Evolutionary conservation across 768 basidiomycete genomes (phyloP).

Genomic region (Coprinopsis cinerea): DNA sequence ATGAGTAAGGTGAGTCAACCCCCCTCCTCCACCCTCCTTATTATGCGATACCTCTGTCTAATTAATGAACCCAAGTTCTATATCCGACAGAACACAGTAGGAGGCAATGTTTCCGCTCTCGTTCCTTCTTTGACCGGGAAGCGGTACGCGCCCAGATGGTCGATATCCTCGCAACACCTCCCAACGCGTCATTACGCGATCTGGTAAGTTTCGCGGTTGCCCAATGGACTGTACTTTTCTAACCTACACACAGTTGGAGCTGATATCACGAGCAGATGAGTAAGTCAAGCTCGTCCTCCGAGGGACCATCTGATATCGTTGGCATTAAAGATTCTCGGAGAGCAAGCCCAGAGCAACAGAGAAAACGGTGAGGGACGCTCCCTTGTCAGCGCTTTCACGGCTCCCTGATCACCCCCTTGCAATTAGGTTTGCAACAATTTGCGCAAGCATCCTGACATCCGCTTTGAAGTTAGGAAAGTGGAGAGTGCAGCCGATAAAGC

Average conservation of each 20-base stretch:
- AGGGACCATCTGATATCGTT: neutral
- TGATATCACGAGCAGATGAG: conserved; percentile 64
- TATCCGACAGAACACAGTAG: conserved; percentile 63
- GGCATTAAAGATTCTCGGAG: conserved; percentile 49
- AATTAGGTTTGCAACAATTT: conserved; percentile 62
- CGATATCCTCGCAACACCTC: conserved; percentile 53
- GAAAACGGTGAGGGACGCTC: conserved; percentile 46
- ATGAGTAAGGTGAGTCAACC: conserved; percentile 67
- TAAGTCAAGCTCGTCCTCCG: too few relatives aligned
- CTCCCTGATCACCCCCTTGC: neutral
- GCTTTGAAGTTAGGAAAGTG: conserved; percentile 66
- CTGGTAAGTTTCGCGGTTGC: conserved; percentile 37
- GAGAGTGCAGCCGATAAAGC: conserved; percentile 74
- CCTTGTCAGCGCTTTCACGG: neutral
- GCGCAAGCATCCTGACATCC: conserved; percentile 67
- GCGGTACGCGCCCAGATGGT: conserved; percentile 55
- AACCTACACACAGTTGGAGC: conserved; percentile 45
- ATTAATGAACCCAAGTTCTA: conserved; percentile 50
- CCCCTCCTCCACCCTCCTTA: neutral
- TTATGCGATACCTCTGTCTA: neutral
- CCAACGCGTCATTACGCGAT: conserved; percentile 52
- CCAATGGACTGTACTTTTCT: neutral
- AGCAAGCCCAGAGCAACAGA: conserved; percentile 70
- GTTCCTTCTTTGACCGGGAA: too few relatives aligned
- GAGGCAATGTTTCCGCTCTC: conserved; percentile 7